Evolutionary conservation across 345 rosid species (phyloP), one percentile per base, ranked within the genome.

Genomic region (Odontarrhena argentea): DNA sequence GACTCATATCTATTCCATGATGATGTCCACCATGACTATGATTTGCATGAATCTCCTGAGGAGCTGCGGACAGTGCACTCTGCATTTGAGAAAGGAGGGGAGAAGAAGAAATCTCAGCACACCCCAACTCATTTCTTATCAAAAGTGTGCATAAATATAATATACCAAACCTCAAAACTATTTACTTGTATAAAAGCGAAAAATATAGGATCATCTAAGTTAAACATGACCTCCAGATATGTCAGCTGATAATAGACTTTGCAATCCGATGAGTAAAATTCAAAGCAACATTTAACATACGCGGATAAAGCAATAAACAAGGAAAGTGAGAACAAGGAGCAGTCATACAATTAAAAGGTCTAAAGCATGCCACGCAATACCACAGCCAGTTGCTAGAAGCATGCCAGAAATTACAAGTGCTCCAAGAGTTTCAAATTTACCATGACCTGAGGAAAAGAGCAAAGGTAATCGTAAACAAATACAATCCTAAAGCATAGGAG

Each of bases 371-470:
- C 88, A 93, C 6, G 84, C 90, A 80, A 93, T 84, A 74, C 97
- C 94, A 47, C 88, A 85, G 65, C 94, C 86, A 60, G 98, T 88
- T 5, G 86, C 96, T 75, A 90, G 73, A 79, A 90, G 97, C 97
- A 93, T 88, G 80, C 78, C 79, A 60, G 98, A 90, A 78, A 90
- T 93, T 48, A 87, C 96, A 64, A 90, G 92, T 34, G 98, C 94
- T 75, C 97, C 98, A 7, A 90, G 81, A 52, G 93, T 83, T 78
- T 93, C 98, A 41, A 93, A 93, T 64, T 90, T 90, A 24, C 98
- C 94, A 70, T 90, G 97, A 46, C 98, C 96, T 92, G 82, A 64
- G 58, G 38, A 55, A 32, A 67, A 24, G 25, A 59, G 36, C 56
- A 8, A 43, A 26, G 0, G 15, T 9, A 51, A 28, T 13, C 5